A percentile compares a stretch with the other conserved stretches of the same genome.
Evolutionary conservation across 1,284 basidiomycete genomes (phyloP).

Genomic region (Schizophyllum amplum): DNA sequence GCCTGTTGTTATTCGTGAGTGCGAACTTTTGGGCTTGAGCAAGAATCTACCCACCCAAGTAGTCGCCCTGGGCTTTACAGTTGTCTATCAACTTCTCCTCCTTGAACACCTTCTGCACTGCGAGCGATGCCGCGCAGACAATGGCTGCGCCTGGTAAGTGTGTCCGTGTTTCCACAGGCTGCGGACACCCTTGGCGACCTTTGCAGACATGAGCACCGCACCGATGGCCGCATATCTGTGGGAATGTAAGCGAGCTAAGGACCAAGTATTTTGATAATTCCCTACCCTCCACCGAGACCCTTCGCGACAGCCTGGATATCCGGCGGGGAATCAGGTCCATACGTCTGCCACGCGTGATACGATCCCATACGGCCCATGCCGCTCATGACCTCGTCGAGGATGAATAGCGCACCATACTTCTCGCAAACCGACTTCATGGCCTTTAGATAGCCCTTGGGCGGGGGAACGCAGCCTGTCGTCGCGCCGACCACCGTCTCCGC

Average conservation of each 20-base stretch:
- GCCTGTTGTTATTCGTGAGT: background rate
- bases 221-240: constrained; percentile 67
- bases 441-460: constrained; percentile 75
- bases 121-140: constrained; percentile 74
- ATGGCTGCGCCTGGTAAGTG: constrained; percentile 60
- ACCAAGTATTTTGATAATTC: no score
- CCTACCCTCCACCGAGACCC: constrained; percentile 71
- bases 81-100: constrained; percentile 64
- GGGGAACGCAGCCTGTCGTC: constrained; percentile 64
- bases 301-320: constrained; percentile 84
- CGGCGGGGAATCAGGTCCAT: constrained; percentile 50
- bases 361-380: constrained; percentile 88
- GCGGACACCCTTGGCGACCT: constrained; percentile 61
- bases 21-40: background rate
- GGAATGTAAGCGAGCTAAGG: background rate
- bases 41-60: constrained; percentile 33
- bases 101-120: constrained; percentile 68
- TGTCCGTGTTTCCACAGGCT: constrained; percentile 80
- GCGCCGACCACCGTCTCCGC: constrained; percentile 66
- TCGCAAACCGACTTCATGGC: constrained; percentile 85
- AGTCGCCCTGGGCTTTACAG: constrained; percentile 51
- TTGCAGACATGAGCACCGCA: constrained; percentile 67
- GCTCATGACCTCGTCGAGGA: constrained; percentile 31
- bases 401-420: constrained; percentile 28
- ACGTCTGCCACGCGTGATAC: constrained; percentile 78